These are phyloP conservation scores for Mortierella alpina DNA, from an alignment of 192 early-diverging fungal genomes.

Conservation along the genomic window DNA sequence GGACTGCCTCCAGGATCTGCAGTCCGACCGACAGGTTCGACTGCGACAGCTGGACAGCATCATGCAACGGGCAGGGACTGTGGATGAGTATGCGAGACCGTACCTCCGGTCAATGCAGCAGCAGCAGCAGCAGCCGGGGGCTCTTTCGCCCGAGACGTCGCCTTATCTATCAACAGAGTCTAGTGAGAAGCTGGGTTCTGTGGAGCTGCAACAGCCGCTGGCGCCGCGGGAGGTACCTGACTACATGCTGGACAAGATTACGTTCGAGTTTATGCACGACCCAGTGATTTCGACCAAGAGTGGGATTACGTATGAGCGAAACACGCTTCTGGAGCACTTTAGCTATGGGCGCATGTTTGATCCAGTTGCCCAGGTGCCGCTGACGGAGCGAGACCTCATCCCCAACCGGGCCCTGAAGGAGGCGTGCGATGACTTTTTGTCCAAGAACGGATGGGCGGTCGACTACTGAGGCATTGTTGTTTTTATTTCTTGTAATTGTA, in stretches of 20 bases:
- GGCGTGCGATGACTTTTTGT: slow-evolving; percentile 70
- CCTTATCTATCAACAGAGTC: background rate
- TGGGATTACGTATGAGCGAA: slow-evolving; percentile 82
- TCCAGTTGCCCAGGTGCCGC: slow-evolving; percentile 75
- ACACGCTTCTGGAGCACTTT: slow-evolving; percentile 79
- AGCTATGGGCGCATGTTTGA: slow-evolving; percentile 85
- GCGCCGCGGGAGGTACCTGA: slow-evolving; percentile 64
- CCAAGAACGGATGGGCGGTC: slow-evolving; percentile 71
- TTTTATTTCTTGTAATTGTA: background rate
- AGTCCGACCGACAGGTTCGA: slow-evolving; percentile 18
- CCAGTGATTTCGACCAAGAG: slow-evolving; percentile 68
- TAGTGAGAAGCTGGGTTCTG: background rate
- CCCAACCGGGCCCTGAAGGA: slow-evolving; percentile 83
- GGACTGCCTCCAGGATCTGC: slow-evolving; percentile 15
- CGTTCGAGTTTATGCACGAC: slow-evolving; percentile 88
- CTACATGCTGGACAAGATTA: slow-evolving; percentile 74
- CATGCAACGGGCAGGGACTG: slow-evolving; percentile 54
- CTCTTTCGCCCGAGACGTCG: slow-evolving; percentile 18
- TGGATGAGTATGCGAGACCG: slow-evolving; percentile 55
- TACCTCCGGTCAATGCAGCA: slow-evolving; percentile 64
- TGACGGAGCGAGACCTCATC: slow-evolving; percentile 74
- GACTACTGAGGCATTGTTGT: slow-evolving; percentile 40
- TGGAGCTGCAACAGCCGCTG: too few species aligned
- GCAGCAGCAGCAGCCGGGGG: background rate
- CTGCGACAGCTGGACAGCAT: slow-evolving; percentile 44